Base-by-base conservation (phyloP, 2,329 filamentous ascomycete species). In the Aspergillus sp. region DNA sequence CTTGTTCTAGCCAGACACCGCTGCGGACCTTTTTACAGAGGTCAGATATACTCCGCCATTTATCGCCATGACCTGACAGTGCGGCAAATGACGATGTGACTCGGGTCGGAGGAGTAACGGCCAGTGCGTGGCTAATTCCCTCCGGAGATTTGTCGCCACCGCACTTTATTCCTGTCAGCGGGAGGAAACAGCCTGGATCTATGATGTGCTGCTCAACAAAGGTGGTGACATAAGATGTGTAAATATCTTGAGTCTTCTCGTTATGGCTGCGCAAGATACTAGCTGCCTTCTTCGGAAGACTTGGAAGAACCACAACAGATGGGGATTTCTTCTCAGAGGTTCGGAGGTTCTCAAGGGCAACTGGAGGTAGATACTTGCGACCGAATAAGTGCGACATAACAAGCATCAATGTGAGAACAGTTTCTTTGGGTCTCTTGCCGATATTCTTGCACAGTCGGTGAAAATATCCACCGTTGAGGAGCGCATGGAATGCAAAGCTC, bases 1-100 rank as follows among this genome's bases (percentile, higher is more conserved):
- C 83, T 68, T 91, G 84, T 67, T 94, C 91, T 0, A 94, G 82
- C 77, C 91, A 92, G 1, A 94, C 85, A 0, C 86, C 89, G 6
- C 81, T 81, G 28, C 91, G 85, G 7, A 85, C 83, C 0, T 85
- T 88, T 8, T 79, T 77, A 72, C 89, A 91, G 1, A 94, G 81
- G 53, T 92, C 89, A 17, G 83, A 80, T 17, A 92, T 86, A 0
- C 82, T 87, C 2, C 76, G 71, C 70, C 91, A 92, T 0, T 82
- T 69, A 67, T 92, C 90, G 1, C 77, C 80, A 49, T 86, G 81
- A 0, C 90, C 89, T 0, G 90, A 92, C 1, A 93, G 83, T 0
- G 89, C 89, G 2, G 87, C 83, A 65, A 93, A 93, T 0, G 87
- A 80, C 0, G 90, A 92, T 4, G 88, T 83, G 4, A 89, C 60